These are phyloP conservation scores for Schizothecium vesticola DNA, from an alignment of 495 filamentous ascomycete species.

Conservation along the genomic window DNA sequence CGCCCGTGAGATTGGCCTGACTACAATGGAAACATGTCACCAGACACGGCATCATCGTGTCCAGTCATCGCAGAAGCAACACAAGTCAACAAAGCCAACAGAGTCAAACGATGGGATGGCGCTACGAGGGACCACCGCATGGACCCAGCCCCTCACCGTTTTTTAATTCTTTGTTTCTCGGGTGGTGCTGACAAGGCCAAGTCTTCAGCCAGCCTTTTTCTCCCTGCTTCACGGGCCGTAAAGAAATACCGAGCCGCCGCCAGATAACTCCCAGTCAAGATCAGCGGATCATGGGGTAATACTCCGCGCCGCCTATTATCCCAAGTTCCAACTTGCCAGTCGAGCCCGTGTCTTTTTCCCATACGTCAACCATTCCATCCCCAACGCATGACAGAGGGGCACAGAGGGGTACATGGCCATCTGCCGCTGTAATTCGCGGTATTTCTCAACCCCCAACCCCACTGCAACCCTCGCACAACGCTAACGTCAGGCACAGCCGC, in stretches of 20 bases:
- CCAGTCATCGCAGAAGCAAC: not conserved
- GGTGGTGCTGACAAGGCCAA: not conserved
- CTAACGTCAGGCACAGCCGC: conserved; percentile 5
- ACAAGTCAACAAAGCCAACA: not conserved
- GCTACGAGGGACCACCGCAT: not conserved
- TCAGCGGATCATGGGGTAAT: not conserved
- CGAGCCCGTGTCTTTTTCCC: not conserved
- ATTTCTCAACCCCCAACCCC: conserved; percentile 1
- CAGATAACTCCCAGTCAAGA: not conserved
- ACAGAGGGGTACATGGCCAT: not conserved
- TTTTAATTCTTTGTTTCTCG: not conserved
- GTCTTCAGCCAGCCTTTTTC: not conserved
- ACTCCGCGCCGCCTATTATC: not conserved
- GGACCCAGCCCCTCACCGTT: not conserved
- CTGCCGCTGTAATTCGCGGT: not conserved
- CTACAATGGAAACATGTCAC: conserved; percentile 4
- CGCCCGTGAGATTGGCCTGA: conserved; percentile 9
- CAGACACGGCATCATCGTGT: not conserved
- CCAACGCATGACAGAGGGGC: not conserved
- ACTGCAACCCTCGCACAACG: conserved; percentile 1
- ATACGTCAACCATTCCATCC: not conserved
- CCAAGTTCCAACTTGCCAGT: not conserved
- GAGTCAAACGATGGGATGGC: not conserved
- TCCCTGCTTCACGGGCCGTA: not conserved
- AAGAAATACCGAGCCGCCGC: not conserved